Evolutionary conservation across 805 yeast species (phyloP).

Genomic region (Metschnikowia arizonensis): DNA sequence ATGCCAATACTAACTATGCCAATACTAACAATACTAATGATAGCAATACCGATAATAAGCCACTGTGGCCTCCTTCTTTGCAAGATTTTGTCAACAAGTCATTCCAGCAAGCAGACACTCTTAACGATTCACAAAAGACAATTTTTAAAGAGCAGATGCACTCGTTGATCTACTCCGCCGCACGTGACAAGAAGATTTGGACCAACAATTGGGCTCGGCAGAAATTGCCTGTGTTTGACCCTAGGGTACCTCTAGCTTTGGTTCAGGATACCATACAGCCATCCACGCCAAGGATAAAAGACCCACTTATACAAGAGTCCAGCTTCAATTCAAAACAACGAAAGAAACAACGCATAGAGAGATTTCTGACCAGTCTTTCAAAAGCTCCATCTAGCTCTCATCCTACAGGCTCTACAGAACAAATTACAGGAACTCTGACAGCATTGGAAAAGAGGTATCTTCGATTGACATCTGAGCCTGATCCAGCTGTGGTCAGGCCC

Average conservation of each 20-base stretch:
- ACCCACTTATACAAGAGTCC: slow-evolving; percentile 1
- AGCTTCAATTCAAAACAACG: slow-evolving; percentile 29
- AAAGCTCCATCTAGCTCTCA: slow-evolving; percentile 4
- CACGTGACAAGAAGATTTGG: slow-evolving; percentile 40
- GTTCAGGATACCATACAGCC: slow-evolving; percentile 10
- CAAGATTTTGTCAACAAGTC: slow-evolving; percentile 48
- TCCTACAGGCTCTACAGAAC: slow-evolving; percentile 14
- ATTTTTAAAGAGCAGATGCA: slow-evolving; percentile 49
- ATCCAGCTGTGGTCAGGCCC: slow-evolving; percentile 81
- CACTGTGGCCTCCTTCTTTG: slow-evolving; percentile 52
- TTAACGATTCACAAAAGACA: slow-evolving; percentile 32
- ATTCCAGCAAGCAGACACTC: slow-evolving; percentile 36
- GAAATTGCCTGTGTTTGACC: slow-evolving; percentile 43
- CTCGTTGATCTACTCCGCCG: slow-evolving; percentile 46
- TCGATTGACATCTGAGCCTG: slow-evolving; percentile 87
- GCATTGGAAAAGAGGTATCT: slow-evolving; percentile 73
- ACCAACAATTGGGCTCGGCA: slow-evolving; percentile 53
- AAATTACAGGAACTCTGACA: slow-evolving; percentile 59
- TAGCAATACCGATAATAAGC: background rate
- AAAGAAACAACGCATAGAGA: slow-evolving; percentile 42
- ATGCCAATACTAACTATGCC: background rate
- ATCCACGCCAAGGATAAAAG: background rate
- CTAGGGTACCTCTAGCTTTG: slow-evolving; percentile 8
- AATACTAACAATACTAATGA: background rate
- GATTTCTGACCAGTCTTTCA: slow-evolving; percentile 36